Conservation (phyloP, 805 yeast genomes). For the Ogataea dorogensis region DNA sequence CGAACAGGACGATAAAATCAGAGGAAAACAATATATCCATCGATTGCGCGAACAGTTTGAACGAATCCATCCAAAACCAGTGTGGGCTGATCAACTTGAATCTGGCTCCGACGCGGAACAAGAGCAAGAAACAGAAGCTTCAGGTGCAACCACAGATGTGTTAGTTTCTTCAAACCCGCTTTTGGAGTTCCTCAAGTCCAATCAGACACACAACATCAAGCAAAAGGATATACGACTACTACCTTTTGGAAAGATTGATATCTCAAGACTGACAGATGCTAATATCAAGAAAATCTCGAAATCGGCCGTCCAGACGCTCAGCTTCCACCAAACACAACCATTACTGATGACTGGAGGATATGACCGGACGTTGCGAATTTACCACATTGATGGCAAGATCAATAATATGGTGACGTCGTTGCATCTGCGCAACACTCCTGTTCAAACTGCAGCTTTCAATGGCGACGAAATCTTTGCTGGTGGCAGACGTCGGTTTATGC, state of each 20-base stretch:
- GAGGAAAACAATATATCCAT: slow-evolving; percentile 33
- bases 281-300: slow-evolving; percentile 65
- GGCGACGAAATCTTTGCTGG: slow-evolving; percentile 67
- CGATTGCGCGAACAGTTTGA: slow-evolving; percentile 60
- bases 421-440: slow-evolving; percentile 74
- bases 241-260: slow-evolving; percentile 69
- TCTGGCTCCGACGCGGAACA: slow-evolving; percentile 47
- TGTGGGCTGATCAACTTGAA: slow-evolving; percentile 67
- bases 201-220: slow-evolving; percentile 30
- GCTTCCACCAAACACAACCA: slow-evolving; percentile 85
- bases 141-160: slow-evolving; percentile 19
- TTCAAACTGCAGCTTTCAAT: slow-evolving; percentile 71
- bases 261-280: slow-evolving; percentile 84
- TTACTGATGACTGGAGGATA: slow-evolving; percentile 87
- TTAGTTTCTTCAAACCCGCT: slow-evolving; percentile 32
- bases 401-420: slow-evolving; percentile 82
- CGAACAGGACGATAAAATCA: slow-evolving; percentile 36
- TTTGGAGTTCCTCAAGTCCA: slow-evolving; percentile 32
- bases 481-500: slow-evolving; percentile 90
- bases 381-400: slow-evolving; percentile 83
- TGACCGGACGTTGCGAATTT: slow-evolving; percentile 82
- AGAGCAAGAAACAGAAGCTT: slow-evolving; percentile 15
- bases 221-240: slow-evolving; percentile 49
- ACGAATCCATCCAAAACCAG: slow-evolving; percentile 75
- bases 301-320: slow-evolving; percentile 79